Evolutionary conservation across 352 stramenopile species (phyloP).

Genomic region (Phytophthora fragariae): DNA sequence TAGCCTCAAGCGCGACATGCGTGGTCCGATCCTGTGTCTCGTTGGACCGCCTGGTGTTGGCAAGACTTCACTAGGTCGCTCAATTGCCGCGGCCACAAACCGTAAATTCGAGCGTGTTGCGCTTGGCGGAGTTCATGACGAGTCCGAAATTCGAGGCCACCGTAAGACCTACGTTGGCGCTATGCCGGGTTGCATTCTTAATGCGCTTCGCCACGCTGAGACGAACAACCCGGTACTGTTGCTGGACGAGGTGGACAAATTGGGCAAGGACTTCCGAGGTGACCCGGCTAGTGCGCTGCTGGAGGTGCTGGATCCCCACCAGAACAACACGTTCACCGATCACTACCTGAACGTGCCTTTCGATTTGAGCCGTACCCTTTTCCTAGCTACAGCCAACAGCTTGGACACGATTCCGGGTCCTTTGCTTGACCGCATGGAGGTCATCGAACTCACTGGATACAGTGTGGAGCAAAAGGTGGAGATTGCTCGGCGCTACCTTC

Average conservation of each 20-base stretch:
- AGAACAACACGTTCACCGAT: constrained; percentile 89
- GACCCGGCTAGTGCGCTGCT: constrained; percentile 77
- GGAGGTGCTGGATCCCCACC: constrained; percentile 88
- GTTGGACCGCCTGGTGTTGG: constrained; percentile 85
- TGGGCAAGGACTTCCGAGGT: constrained; percentile 77
- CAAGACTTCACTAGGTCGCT: constrained; percentile 87
- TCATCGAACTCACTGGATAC: constrained; percentile 86
- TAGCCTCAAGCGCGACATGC: constrained; percentile 83
- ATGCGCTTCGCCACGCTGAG: constrained; percentile 76
- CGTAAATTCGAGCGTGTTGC: constrained; percentile 82
- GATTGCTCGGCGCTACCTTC: constrained; percentile 79
- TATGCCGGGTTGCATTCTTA: constrained; percentile 87
- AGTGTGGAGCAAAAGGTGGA: constrained; percentile 86
- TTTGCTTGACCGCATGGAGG: constrained; percentile 87
- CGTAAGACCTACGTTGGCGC: constrained; percentile 90
- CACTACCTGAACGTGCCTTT: constrained; percentile 91
- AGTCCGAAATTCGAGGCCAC: constrained; percentile 87
- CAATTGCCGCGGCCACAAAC: constrained; percentile 76
- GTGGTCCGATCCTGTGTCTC: constrained; percentile 90
- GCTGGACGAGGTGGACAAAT: constrained; percentile 91
- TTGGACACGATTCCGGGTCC: constrained; percentile 79
- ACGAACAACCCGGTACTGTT: constrained; percentile 83
- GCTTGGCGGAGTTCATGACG: constrained; percentile 82
- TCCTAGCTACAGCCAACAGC: constrained; percentile 88
- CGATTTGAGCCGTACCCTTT: constrained; percentile 86